A percentile compares a stretch with the other conserved stretches of the same genome.
Conservation (phyloP, 2,329 filamentous ascomycete species). For the Parastagonospora avenae region DNA sequence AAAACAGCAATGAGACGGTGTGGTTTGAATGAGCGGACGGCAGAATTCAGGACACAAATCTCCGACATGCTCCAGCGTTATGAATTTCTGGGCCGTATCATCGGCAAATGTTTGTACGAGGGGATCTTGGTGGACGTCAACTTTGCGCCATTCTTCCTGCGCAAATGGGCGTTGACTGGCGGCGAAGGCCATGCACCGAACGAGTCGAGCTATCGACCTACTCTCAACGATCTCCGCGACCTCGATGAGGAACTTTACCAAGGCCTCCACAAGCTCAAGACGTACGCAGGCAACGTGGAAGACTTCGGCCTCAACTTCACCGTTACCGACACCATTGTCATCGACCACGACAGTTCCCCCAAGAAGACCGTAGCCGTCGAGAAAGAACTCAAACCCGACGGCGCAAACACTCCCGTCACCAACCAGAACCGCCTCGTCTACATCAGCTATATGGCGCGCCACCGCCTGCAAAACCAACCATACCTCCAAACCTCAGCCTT, state of each 20-base stretch:
- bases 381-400: conserved; percentile 75
- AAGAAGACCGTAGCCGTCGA: conserved; percentile 66
- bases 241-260: conserved; percentile 90
- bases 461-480: conserved; percentile 82
- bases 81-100: conserved; percentile 89
- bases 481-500: conserved; percentile 85
- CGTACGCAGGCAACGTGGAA: conserved; percentile 78
- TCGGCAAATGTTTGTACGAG: conserved; percentile 97
- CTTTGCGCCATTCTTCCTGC: conserved; percentile 93
- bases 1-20: conserved; percentile 61
- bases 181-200: conserved; percentile 66
- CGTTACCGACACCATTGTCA: conserved; percentile 70
- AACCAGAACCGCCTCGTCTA: conserved; percentile 95
- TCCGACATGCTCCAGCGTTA: conserved; percentile 72
- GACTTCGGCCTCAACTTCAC: conserved; percentile 88
- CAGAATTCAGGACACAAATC: conserved; percentile 63
- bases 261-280: conserved; percentile 81
- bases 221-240: conserved; percentile 90
- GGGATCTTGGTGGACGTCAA: conserved; percentile 91
- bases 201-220: conserved; percentile 81
- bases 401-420: conserved; percentile 78
- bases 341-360: conserved; percentile 35
- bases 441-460: conserved; percentile 86
- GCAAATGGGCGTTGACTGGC: conserved; percentile 88
- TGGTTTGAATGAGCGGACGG: conserved; percentile 59